A percentile compares a stretch with the other conserved stretches of the same genome.
Conservation (phyloP, 441 rosid species). For the Erodium trifolium region DNA sequence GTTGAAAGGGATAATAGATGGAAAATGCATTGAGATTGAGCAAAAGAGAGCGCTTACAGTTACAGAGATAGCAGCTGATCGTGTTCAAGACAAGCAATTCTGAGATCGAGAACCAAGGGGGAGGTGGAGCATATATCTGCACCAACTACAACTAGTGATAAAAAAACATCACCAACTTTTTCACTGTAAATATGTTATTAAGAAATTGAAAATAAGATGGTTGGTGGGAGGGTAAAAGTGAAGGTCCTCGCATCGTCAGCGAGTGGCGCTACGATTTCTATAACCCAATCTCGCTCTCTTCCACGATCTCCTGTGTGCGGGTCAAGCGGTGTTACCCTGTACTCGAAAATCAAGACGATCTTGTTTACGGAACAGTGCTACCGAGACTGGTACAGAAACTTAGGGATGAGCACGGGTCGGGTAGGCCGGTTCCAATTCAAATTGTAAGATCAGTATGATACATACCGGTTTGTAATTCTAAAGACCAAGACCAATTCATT, state of each 20-base stretch:
- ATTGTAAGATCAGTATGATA: too few species aligned
- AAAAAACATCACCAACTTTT: neutral
- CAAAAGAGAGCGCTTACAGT: neutral
- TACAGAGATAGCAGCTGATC: neutral
- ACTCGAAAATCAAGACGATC: too few species aligned
- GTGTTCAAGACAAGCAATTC: neutral
- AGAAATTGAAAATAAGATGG: conserved; percentile 8
- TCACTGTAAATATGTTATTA: neutral
- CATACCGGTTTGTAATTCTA: too few species aligned
- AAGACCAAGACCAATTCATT: too few species aligned
- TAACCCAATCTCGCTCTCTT: conserved; percentile 22
- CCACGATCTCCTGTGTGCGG: conserved; percentile 3
- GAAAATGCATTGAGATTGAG: neutral
- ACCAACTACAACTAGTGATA: neutral
- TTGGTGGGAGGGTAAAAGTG: conserved; percentile 53
- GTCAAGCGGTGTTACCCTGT: conserved; percentile 11
- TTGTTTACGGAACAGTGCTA: too few species aligned
- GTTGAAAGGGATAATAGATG: neutral
- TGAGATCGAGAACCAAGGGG: neutral
- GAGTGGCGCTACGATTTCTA: conserved; percentile 22
- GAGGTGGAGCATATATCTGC: neutral
- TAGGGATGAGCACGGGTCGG: too few species aligned
- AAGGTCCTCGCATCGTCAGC: conserved; percentile 26
- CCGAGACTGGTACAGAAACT: too few species aligned
- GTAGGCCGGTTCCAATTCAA: too few species aligned